These are phyloP conservation scores for Globisporangium emineosum DNA, from an alignment of 352 stramenopile genomes.

Conservation along the genomic window DNA sequence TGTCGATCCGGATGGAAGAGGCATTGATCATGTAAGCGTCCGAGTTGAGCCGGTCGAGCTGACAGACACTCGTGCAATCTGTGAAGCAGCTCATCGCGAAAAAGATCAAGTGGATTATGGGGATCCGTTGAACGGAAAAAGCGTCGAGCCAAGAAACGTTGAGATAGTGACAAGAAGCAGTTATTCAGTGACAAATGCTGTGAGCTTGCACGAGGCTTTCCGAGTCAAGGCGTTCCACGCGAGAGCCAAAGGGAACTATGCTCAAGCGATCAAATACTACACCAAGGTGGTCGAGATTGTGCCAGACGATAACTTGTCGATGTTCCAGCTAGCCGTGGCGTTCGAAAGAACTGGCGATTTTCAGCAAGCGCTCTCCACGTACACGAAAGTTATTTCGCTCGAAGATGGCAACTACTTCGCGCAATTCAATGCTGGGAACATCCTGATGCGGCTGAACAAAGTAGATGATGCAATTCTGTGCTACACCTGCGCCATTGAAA, in stretches of 20 bases:
- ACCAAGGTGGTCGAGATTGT: conserved; percentile 24
- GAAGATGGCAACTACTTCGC: conserved; percentile 32
- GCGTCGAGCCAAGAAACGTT: conserved; percentile 36
- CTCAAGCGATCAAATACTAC: conserved; percentile 38
- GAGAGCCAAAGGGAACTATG: conserved; percentile 43
- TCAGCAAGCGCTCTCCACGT: conserved; percentile 27
- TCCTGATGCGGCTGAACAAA: conserved; percentile 37
- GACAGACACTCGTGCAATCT: conserved; percentile 25
- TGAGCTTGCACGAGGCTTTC: conserved; percentile 38
- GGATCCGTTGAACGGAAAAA: conserved; percentile 39
- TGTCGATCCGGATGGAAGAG: background rate
- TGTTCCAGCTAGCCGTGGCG: conserved; percentile 48
- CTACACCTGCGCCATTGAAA: conserved; percentile 46
- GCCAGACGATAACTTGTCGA: conserved; percentile 14
- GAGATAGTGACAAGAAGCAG: conserved; percentile 22
- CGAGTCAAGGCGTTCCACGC: conserved; percentile 43
- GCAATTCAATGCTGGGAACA: conserved; percentile 57
- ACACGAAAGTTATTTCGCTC: conserved; percentile 29
- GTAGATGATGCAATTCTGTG: conserved; percentile 38
- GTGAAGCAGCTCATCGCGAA: conserved; percentile 42
- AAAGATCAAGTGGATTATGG: conserved; percentile 42
- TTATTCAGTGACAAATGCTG: conserved; percentile 26
- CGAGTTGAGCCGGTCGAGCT: background rate
- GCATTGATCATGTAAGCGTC: background rate
- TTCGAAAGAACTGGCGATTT: conserved; percentile 45